phyloP scores from a whole-genome alignment of 148 eudicot genomes.

The Dianthus caryophyllus region DNA sequence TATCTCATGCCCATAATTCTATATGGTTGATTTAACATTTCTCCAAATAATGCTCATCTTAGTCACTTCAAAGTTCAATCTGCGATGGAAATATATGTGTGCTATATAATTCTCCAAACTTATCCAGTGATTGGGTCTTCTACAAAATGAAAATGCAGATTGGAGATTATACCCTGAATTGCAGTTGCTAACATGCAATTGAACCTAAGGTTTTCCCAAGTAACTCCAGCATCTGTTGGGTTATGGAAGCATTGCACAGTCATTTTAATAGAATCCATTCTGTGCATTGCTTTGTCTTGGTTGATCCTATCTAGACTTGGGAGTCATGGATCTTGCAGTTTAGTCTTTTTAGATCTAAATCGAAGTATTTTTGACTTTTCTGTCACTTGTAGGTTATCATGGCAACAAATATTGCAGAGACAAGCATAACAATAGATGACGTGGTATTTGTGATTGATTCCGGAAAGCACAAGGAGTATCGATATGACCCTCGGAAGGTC shows the following conservation, averaged over 20 bases:
- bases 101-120: not conserved
- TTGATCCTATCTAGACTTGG: not conserved
- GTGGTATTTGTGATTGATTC: slow-evolving; percentile 90
- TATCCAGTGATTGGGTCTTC: not conserved
- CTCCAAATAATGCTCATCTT: not conserved
- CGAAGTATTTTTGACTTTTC: not conserved
- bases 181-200: too few relatives aligned
- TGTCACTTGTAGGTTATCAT: slow-evolving; percentile 64
- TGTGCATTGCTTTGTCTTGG: too few relatives aligned
- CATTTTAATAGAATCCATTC: not conserved
- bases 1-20: not conserved
- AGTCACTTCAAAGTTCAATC: not conserved
- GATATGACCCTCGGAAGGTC: slow-evolving; percentile 94
- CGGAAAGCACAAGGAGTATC: slow-evolving; percentile 97
- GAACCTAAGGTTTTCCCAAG: not conserved
- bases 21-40: not conserved
- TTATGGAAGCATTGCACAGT: not conserved
- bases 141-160: not conserved
- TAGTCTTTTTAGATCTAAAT: not conserved
- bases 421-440: too few relatives aligned
- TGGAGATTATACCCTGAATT: not conserved
- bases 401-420: too few relatives aligned
- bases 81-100: not conserved
- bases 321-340: not conserved
- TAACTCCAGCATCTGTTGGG: not conserved